phyloP scores from a whole-genome alignment of 306 rosid species.

The Vigna trinervia region DNA sequence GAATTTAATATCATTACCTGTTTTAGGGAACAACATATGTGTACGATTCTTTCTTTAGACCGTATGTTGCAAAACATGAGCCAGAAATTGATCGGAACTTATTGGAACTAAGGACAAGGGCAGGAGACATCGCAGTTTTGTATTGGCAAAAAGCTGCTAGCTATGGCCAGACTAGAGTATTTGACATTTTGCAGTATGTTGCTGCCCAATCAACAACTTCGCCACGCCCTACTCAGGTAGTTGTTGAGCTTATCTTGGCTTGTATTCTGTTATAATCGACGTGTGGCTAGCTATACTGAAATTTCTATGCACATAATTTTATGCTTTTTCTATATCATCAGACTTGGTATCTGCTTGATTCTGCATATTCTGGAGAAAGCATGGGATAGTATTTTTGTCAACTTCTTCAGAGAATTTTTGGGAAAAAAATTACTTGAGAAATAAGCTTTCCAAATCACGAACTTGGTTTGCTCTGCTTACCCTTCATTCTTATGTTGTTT shows the following conservation, averaged over 20 bases:
- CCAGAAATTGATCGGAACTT: conserved; percentile 80
- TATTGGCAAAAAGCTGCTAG: conserved; percentile 83
- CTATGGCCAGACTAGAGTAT: conserved; percentile 82
- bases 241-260: not conserved
- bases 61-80: conserved; percentile 84
- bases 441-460: not conserved
- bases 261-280: conserved; percentile 17
- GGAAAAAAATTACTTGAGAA: not conserved
- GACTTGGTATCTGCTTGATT: not conserved
- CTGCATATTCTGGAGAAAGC: not conserved
- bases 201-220: conserved; percentile 80
- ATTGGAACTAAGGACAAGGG: conserved; percentile 79
- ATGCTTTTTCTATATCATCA: not conserved
- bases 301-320: not conserved
- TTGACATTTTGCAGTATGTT: conserved; percentile 77
- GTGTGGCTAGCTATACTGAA: conserved; percentile 12
- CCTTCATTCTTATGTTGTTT: no score
- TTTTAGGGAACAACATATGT: conserved; percentile 83
- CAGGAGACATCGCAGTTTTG: conserved; percentile 66
- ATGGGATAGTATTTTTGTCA: not conserved
- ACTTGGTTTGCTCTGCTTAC: no score
- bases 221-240: conserved; percentile 77
- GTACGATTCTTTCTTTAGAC: conserved; percentile 87
- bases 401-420: not conserved
- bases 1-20: conserved; percentile 20